Evolutionary conservation across 495 filamentous ascomycete genomes (phyloP), one percentile per base, ranked within the genome.

Genomic region (Talaromyces thailandensis): DNA sequence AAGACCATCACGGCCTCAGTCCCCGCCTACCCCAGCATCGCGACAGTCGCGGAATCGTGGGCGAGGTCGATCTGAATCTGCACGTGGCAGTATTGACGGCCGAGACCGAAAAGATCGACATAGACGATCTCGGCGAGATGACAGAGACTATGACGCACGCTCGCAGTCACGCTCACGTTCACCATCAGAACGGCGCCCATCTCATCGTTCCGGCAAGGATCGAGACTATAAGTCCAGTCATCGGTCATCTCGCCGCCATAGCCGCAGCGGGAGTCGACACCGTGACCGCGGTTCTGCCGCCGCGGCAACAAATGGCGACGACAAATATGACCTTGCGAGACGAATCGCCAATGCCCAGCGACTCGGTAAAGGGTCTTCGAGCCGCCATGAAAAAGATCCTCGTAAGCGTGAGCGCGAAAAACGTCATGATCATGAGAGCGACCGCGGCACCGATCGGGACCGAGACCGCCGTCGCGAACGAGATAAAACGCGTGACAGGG

Each of bases 171-270:
- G 64, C 6, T 76, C 73, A 16, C 68, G 69, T 51, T 76, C 75
- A 32, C 66, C 66, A 61, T 70, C 75, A 62, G 76, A 75, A 51
- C 71, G 65, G 58, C 70, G 85, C 35, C 82, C 81, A 65, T 81
- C 83, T 14, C 77, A 83, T 7, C 77, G 73, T 45, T 77, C 75
- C 11, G 79, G 83, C n/a, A 78, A 74, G 58, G 80, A 79, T 58
- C 72, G 75, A n/a, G 79, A 77, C 21, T 70, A 77, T 18, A 56
- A 37, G 14, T 57, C 50, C 1, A 68, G 64, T 24, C 67, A 65
- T 26, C 70, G 68, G 12, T 60, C 57, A n/a, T 60, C 31, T 57
- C 73, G 69, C 51, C 65, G 62, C 24, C 56, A 53, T 48, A 67
- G 60, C 31, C 72, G 71, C 29, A 72, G 72, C 28, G 67, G 67